Evolutionary conservation across 176 grass and related monocot genomes (phyloP), one percentile per base, ranked within the genome.

Genomic region (Otatea glauca): DNA sequence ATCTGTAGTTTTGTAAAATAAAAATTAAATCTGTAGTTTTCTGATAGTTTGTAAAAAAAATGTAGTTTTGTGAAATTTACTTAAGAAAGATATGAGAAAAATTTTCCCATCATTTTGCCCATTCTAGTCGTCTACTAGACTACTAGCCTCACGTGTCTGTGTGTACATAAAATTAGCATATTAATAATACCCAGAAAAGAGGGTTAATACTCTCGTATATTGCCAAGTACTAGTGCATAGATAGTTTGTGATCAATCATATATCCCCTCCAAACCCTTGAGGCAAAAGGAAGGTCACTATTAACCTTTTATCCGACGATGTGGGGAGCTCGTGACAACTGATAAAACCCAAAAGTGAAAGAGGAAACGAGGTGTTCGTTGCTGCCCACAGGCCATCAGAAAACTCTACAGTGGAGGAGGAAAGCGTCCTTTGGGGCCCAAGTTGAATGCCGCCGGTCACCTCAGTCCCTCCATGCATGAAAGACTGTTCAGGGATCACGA

Each of bases 341-440:
- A 74, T 66, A 56, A 27, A 47, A 72, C 69, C 1, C 41, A 34
- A 80, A 85, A 79, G 48, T 16, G 4, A 29, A 29, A 45, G 23
- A 70, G 27, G 11, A 61, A n/a, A 38, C 15, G 47, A 35, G 61
- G 48, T 17, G 69, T 13, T 18, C 34, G 54, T 9, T 51, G 4
- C 60, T 24, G 37, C 4, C 42, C 43, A n/a, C 29, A 2, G 21
- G 1, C 34, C n/a, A 32, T 13, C 13, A 17, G 60, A 58, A 15
- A n/a, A 29, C 27, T 13, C 20, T 3, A 29, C 11, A 32, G 41
- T 42, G 69, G 61, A 9, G 49, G 35, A 27, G 8, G 83, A 83
- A 49, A 50, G 83, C 83, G 83, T 86, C 88, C 64, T 24, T 0
- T 64, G 71, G 43, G 63, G 61, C 50, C 48, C 68, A 34, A 53